These are phyloP conservation scores for Pseudonectria foliicola DNA, from an alignment of 2,329 filamentous ascomycete species.

Conservation along the genomic window DNA sequence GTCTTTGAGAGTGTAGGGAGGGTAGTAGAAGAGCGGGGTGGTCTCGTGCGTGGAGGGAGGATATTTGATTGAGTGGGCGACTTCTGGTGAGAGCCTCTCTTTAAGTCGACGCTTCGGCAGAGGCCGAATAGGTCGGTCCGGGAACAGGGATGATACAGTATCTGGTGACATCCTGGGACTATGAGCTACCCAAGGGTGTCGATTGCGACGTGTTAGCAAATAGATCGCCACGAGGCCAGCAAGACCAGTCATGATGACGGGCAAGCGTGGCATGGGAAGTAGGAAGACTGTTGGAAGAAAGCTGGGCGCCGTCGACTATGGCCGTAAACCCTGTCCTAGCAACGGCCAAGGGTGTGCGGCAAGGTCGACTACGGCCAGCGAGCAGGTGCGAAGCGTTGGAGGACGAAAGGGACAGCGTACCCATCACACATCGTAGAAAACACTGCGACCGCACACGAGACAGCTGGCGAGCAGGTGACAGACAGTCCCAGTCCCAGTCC, in stretches of 20 bases:
- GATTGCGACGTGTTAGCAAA: constrained; percentile 22
- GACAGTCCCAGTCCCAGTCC: constrained; percentile 5
- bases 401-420: constrained; percentile 28
- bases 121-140: constrained; percentile 86
- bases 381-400: constrained; percentile 24
- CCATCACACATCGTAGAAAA: constrained; percentile 33
- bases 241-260: constrained; percentile 8
- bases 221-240: constrained; percentile 12
- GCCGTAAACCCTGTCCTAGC: constrained; percentile 3
- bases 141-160: constrained; percentile 72
- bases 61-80: constrained; percentile 74
- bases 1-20: constrained; percentile 47
- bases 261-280: constrained; percentile 8
- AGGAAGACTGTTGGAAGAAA: constrained; percentile 4
- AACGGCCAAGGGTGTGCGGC: constrained; percentile 1
- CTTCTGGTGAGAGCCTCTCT: constrained; percentile 78
- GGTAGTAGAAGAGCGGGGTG: constrained; percentile 63
- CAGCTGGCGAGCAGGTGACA: constrained; percentile 9
- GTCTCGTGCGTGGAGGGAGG: constrained; percentile 66
- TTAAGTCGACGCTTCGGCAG: constrained; percentile 83
- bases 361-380: constrained; percentile 4
- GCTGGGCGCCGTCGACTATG: constrained; percentile 1
- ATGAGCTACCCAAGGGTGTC: constrained; percentile 30
- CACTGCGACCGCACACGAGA: constrained; percentile 16
- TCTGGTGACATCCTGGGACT: constrained; percentile 59